Base-by-base conservation (phyloP, 2,329 filamentous ascomycete species). In the Allantophomopsis lycopodina region DNA sequence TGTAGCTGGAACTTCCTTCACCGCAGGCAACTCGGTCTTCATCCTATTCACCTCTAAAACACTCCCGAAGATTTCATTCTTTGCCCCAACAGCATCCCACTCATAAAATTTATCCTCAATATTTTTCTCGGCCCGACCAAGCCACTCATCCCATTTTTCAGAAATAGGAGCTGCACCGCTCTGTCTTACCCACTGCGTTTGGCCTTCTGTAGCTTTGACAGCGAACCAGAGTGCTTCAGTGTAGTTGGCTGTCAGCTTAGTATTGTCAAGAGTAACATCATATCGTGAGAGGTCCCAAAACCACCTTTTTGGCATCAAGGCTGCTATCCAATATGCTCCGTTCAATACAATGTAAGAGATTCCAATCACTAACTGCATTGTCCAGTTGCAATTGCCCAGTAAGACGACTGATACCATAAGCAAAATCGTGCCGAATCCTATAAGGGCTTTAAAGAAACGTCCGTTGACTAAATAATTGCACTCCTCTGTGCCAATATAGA, bases 391-490 rank as follows among this genome's bases (percentile, higher is more conserved):
- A 50, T 79, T 79, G 2, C 73, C 74, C 28, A 80, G 55, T 12
- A 77, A 56, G 11, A 79, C 70, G 10, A 79, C 71, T 1, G 68
- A 65, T 3, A 71, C 51, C 75, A 79, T 79, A 34, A 79, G 64
- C 17, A 78, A 46, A 7, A 73, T 64, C 7, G 75, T 79, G 30
- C 70, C 73, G 2, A 68, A 32, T 0, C 66, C 73, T 57, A 79
- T 74, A 7, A 76, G 62, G 1, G 61, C 52, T 15, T 68, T 64
- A 51, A 76, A 74, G 2, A 49, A 48, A 38, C 44, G 21, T 56
- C 18, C 60, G 3, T 55, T 55, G 33, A 76, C 64, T 17, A 63
- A 59, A 48, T 78, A 79, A 21, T 66, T 50, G 53, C 75, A 79
- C 48, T 72, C 66, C 46, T 78, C 73, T 0, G 70, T 76, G 13